These are phyloP conservation scores for Marchantia paleacea DNA, from an alignment of 225 moss, liverwort and hornwort species.

Conservation along the genomic window DNA sequence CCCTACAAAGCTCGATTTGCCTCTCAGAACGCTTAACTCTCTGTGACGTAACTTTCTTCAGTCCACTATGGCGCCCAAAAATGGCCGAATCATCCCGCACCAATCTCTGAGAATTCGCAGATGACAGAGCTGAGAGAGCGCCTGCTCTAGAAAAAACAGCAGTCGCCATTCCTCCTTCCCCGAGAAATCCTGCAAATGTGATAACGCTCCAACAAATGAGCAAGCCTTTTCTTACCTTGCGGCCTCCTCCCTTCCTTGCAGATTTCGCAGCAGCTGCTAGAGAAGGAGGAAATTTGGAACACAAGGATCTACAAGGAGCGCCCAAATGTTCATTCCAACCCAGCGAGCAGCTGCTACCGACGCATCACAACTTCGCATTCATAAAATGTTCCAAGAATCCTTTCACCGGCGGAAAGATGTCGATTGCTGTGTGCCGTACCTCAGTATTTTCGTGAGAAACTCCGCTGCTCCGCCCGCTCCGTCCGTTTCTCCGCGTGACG, in stretches of 20 bases:
- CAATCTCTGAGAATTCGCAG: not conserved
- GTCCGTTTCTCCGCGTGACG: not conserved
- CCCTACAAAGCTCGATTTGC: not conserved
- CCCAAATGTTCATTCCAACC: not conserved
- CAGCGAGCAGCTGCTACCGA: not conserved
- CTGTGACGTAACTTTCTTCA: slow-evolving; percentile 13
- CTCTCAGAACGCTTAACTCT: slow-evolving; percentile 8
- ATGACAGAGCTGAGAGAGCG: slow-evolving; percentile 9
- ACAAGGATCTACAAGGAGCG: not conserved
- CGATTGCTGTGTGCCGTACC: not conserved
- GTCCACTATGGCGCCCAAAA: slow-evolving; percentile 27
- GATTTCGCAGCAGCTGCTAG: not conserved
- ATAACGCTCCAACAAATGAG: not conserved
- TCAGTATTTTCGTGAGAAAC: not conserved
- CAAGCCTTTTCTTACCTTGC: no score
- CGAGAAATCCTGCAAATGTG: not conserved
- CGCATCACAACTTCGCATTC: not conserved
- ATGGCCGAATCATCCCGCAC: slow-evolving; percentile 20
- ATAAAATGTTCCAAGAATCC: not conserved
- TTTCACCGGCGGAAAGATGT: no score
- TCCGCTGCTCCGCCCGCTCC: not conserved
- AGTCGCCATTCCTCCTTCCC: slow-evolving; percentile 18
- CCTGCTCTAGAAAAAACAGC: slow-evolving; percentile 18
- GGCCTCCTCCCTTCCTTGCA: not conserved
- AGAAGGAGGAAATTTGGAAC: not conserved